These are phyloP conservation scores for Backusella mclennaniae DNA, from an alignment of 192 early-diverging fungal genomes.

Conservation along the genomic window DNA sequence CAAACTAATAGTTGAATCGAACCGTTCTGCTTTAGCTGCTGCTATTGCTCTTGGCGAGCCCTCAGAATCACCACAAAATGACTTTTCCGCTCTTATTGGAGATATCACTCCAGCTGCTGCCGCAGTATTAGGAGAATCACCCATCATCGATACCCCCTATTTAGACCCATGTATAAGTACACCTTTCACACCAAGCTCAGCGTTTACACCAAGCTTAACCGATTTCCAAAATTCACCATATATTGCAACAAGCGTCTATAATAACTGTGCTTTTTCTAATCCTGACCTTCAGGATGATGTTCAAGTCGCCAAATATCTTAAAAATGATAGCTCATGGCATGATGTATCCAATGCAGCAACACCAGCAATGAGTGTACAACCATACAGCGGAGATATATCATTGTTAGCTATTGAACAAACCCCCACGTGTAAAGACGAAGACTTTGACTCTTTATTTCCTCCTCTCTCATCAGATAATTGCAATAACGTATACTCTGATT, in stretches of 20 bases:
- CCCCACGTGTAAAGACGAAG: neutral
- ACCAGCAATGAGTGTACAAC: neutral
- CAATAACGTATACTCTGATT: neutral
- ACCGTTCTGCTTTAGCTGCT: constrained; percentile 1
- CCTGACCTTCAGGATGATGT: neutral
- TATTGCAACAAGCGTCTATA: neutral
- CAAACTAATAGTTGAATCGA: neutral
- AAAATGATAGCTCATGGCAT: neutral
- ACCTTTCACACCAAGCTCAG: constrained; percentile 2
- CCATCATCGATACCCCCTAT: neutral
- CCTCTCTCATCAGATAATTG: constrained; percentile 4
- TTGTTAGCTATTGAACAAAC: neutral
- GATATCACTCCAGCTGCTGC: constrained; percentile 3
- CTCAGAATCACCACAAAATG: neutral
- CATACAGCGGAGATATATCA: neutral
- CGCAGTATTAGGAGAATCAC: constrained; percentile 4
- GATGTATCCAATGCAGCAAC: neutral
- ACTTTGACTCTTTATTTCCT: neutral
- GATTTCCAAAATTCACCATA: constrained; percentile 11
- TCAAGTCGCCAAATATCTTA: constrained; percentile 3
- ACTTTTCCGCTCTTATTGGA: constrained; percentile 1
- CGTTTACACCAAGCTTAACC: neutral
- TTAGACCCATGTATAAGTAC: neutral
- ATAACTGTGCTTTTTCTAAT: neutral
- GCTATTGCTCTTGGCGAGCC: neutral